A percentile compares a stretch with the other conserved stretches of the same genome.
phyloP scores from a whole-genome alignment of 176 grass and related monocot genomes.

The Areca catechu region DNA sequence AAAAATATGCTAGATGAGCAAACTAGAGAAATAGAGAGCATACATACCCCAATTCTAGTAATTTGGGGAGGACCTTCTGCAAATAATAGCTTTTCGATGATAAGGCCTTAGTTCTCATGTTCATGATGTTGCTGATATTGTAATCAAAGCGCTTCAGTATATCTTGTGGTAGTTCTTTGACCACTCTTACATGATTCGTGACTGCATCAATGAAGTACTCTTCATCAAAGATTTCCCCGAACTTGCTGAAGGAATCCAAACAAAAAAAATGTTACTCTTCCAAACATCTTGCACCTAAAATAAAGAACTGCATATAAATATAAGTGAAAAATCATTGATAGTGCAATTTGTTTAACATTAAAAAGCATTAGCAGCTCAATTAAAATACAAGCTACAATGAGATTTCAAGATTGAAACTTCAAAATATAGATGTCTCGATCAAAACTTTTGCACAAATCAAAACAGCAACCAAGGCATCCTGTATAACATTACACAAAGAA shows the following conservation, averaged over 20 bases:
- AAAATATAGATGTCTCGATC: no score
- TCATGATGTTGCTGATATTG: conserved; percentile 76
- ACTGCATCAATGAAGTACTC: conserved; percentile 64
- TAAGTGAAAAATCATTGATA: no score
- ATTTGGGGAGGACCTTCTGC: conserved; percentile 67
- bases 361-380: no score
- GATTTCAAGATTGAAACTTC: no score
- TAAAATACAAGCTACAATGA: no score
- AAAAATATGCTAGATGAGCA: no score
- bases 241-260: conserved; percentile 58
- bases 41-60: conserved; percentile 67
- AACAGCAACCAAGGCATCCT: no score
- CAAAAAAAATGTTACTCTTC: conserved; percentile 8
- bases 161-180: conserved; percentile 63
- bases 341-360: no score
- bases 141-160: conserved; percentile 47
- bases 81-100: conserved; percentile 61
- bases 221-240: conserved; percentile 89
- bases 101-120: conserved; percentile 97
- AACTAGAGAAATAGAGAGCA: conserved; percentile 9
- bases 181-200: conserved; percentile 57
- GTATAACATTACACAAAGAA: no score
- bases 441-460: no score
- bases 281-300: not conserved
- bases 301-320: not conserved